Evolutionary conservation across 225 moss, liverwort and hornwort species (phyloP), one percentile per base, ranked within the genome.

Genomic region (Pseudisothecium myosuroides): DNA sequence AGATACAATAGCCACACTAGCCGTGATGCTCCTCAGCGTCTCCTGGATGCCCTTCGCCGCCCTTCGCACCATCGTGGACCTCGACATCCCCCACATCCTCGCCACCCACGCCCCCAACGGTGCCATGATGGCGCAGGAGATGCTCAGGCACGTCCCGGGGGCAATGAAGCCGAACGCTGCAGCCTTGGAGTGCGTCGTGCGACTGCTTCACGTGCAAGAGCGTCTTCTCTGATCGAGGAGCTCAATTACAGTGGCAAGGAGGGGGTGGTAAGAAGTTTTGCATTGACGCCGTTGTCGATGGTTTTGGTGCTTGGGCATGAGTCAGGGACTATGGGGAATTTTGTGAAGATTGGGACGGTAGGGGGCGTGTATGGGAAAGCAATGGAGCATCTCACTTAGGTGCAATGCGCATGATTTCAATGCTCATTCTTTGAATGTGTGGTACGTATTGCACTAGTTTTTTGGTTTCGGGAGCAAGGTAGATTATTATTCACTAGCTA

Each of bases 191-290:
- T 34, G 88, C 24, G 29, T 85, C 3, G 58, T 91, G 67, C 67
- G 88, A 12, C 52, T 91, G 64, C 88, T 91, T 91, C 67, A 75
- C 88, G 15, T 88, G 85, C 82, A 88, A 88, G 81, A 59, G 49
- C 31, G 85, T 91, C 14, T 91, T 91, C 81, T 72, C 75, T n/a
- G n/a, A n/a, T n/a, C 23, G 91, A 91, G 88, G 88, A 85, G n/a
- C 47, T 88, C 1, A 56, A 81, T 14, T 31, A 31, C 54, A 20
- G 54, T 14, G 31, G 27, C 13, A 24, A 66, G 34, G 14, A 90
- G 52, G 88, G 88, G 24, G 47, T 49, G 31, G 74, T 86, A 10
- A 49, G 91, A 28, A 86, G 83, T 10, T 91, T 26, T 43, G 85
- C 76, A 2, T 45, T 91, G 58, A 86, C 86, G 45, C 82, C 91